These are phyloP conservation scores for Verticillium longisporum DNA, from an alignment of 2,329 filamentous ascomycete species.

Conservation along the genomic window DNA sequence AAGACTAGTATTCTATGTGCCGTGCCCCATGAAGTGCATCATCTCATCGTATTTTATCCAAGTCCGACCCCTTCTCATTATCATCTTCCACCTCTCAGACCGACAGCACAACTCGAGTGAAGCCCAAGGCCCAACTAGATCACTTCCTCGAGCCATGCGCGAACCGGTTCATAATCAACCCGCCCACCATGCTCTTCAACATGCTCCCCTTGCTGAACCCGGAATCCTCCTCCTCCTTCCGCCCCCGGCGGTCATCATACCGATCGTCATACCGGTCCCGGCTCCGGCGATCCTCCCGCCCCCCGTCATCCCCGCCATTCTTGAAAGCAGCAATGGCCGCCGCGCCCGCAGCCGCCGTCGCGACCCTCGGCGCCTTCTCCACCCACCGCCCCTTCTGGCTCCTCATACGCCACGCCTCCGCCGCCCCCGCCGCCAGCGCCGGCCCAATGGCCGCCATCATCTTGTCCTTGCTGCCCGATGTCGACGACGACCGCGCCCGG, in stretches of 20 bases:
- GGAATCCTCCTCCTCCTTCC: neutral
- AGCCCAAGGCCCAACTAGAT: neutral
- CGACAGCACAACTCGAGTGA: no score
- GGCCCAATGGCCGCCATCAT: constrained; percentile 9
- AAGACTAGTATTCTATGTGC: no score
- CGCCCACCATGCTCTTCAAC: constrained; percentile 9
- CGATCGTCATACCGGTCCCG: neutral
- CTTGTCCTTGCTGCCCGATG: constrained; percentile 1
- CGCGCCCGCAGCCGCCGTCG: constrained; percentile 10
- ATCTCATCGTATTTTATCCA: no score
- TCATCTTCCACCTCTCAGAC: no score
- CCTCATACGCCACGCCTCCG: constrained; percentile 9
- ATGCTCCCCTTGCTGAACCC: constrained; percentile 1
- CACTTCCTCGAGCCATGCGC: neutral
- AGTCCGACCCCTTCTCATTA: no score
- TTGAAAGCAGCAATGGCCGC: constrained; percentile 12
- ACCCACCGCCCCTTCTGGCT: constrained; percentile 9
- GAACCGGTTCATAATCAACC: constrained; percentile 9
- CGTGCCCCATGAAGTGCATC: no score
- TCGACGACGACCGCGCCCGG: constrained; percentile 1
- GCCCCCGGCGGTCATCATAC: neutral
- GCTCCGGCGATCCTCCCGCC: neutral
- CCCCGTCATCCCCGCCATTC: neutral
- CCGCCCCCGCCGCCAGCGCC: constrained; percentile 8
- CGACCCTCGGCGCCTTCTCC: constrained; percentile 8